Base-by-base conservation (phyloP, 441 rosid species). In the Mallotus japonicus region DNA sequence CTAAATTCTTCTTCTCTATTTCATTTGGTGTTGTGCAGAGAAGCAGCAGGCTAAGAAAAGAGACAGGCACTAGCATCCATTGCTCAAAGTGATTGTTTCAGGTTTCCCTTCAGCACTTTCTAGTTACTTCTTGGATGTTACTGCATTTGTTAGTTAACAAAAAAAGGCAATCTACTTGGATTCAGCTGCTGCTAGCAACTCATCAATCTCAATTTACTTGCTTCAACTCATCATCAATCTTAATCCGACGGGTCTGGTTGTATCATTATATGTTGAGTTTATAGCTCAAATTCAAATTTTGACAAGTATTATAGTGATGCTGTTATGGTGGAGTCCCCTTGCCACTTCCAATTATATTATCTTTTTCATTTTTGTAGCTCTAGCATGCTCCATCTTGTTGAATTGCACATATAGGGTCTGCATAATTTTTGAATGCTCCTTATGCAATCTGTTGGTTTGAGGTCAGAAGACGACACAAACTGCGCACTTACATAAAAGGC, bases 31-130 rank as follows among this genome's bases (percentile, higher is more conserved):
- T 19, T 42, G 8, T 65, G 17, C 85, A 87, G 88, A 79, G 79
- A 85, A 83, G 73, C 71, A 75, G 78, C 73, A 61, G 68, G 82
- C 83, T 22, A 85, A 75, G 79, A 81, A 76, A 75, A 83, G 79
- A 73, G 69, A 73, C 65, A 72, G 68, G n/a, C 70, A 40, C 37
- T 63, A 54, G 65, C 42, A 34, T n/a, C 71, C 46, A 56, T 14
- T 67, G 42, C 57, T 50, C 32, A 34, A 34, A 24, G 28, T 24
- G 28, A 1, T 24, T 24, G 28, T 24, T 24, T 24, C 1, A 24
- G 28, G 28, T 24, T 24, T 24, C 32, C 32, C 32, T 13, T 65
- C 46, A 22, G n/a, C 67, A 12, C 1, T 32, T 24, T 22, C 8
- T 8, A 37, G 37, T 6, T 28, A 17, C 8, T 54, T 8, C 22